A percentile compares a stretch with the other conserved stretches of the same genome.
phyloP scores from a whole-genome alignment of 2,329 filamentous ascomycete genomes.

The Drechslerella dactyloides region DNA sequence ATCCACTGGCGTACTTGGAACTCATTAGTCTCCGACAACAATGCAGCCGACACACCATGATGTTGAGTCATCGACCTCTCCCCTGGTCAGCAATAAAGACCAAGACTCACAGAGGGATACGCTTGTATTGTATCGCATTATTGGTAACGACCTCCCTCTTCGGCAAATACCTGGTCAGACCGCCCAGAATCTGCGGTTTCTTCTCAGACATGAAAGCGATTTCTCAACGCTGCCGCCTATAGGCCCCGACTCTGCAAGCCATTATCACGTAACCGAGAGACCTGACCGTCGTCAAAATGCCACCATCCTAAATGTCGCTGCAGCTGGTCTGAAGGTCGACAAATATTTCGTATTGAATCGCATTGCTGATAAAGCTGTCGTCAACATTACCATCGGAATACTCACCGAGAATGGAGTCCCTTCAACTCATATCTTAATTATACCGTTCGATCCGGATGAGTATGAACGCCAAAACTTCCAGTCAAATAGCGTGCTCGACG shows the following conservation, averaged over 20 bases:
- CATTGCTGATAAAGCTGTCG: background rate
- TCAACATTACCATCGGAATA: background rate
- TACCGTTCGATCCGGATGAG: background rate
- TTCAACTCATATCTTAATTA: background rate
- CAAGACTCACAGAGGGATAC: background rate
- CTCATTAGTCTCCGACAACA: too few relatives aligned
- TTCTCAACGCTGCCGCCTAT: background rate
- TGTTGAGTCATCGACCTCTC: background rate
- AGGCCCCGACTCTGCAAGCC: background rate
- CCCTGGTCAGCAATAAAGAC: background rate
- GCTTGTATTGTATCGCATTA: background rate
- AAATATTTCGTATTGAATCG: background rate
- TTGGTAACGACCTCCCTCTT: background rate
- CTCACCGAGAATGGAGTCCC: background rate
- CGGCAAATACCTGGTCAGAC: background rate
- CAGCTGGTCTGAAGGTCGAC: background rate
- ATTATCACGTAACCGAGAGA: background rate
- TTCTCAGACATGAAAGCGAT: background rate
- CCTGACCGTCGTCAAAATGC: background rate
- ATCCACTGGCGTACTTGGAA: too few relatives aligned
- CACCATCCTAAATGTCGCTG: too few relatives aligned
- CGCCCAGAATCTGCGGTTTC: background rate
- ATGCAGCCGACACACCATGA: too few relatives aligned
- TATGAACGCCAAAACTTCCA: background rate
- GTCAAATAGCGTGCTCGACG: background rate